phyloP scores from a whole-genome alignment of 2,329 filamentous ascomycete genomes.

The Neonectria punicea region DNA sequence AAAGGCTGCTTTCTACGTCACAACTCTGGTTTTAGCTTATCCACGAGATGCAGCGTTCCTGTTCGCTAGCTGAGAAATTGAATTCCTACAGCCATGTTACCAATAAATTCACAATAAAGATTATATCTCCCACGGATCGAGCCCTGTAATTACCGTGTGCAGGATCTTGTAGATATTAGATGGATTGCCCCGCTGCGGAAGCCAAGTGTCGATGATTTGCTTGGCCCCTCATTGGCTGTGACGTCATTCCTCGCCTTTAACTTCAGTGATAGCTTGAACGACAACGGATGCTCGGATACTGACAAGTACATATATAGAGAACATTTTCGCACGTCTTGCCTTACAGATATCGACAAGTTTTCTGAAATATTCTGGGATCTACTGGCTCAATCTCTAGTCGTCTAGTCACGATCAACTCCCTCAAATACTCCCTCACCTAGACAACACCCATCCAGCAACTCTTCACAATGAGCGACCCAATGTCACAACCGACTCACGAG shows the following conservation, averaged over 20 bases:
- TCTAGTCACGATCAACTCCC: not conserved
- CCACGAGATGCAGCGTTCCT: not conserved
- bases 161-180: not conserved
- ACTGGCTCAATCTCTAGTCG: not conserved
- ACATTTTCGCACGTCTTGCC: too few relatives aligned
- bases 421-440: not conserved
- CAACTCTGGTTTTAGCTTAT: not conserved
- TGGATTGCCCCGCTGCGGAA: not conserved
- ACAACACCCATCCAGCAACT: not conserved
- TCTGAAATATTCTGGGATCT: too few relatives aligned
- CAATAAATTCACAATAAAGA: not conserved
- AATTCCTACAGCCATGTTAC: not conserved
- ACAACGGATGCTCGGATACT: not conserved
- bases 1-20: not conserved
- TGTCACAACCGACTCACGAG: constrained; percentile 23
- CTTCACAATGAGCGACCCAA: constrained; percentile 28
- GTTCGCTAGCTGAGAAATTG: constrained; percentile 2
- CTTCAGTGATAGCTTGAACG: not conserved
- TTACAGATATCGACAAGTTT: not conserved
- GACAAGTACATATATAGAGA: too few relatives aligned
- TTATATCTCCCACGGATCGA: not conserved
- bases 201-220: not conserved
- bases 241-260: constrained; percentile 8
- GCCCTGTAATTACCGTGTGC: not conserved
- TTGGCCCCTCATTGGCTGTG: constrained; percentile 15